Base-by-base conservation (phyloP, 495 filamentous ascomycete species). In the Delitschia confertaspora region DNA sequence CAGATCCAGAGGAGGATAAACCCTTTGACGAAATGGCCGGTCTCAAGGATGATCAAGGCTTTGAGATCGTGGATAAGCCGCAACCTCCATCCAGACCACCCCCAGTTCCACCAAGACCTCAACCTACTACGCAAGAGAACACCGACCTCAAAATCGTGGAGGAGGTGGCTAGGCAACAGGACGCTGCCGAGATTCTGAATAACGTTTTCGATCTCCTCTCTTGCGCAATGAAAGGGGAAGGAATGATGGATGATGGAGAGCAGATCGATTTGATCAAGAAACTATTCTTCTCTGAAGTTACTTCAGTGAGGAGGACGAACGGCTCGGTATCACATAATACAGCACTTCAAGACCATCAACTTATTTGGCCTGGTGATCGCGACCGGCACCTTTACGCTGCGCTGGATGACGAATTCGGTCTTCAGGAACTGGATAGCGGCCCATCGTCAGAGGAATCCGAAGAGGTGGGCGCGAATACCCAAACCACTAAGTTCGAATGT, bases 101-200 rank as follows among this genome's bases (percentile, higher is more conserved):
- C 29, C 56, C 56, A 14, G 42, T 59, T 13, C 56, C 56, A 18
- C 56, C 56, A 16, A 32, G 56, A 11, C 52, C 56, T 14, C 40
- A 53, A 19, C 10, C 45, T 5, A 24, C 35, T 4, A 19, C 23
- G 7, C 32, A 31, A 5, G 23, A 33, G 3, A 36, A 26, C 8
- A 22, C 10, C 6, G 35, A 45, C 10, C 30, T 55, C 24, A 55
- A 31, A 24, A 35, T 16, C 21, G 37, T 52, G 13, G 76, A 80
- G 59, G 69, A 77, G 52, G 71, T 73, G 14, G 71, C 76, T 18
- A 76, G 88, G 57, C 89, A 67, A 44, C 65, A 95, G 66, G 91
- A 98, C 66, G 91, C 94, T 5, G 88, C 83, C 7, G 91, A 98
- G 60, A 88, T 94, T 26, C 88, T 95, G 60, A 85, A 85, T 27